A percentile compares a stretch with the other conserved stretches of the same genome.
Evolutionary conservation across 306 rosid species (phyloP).

Genomic region (Begonia masoniana): DNA sequence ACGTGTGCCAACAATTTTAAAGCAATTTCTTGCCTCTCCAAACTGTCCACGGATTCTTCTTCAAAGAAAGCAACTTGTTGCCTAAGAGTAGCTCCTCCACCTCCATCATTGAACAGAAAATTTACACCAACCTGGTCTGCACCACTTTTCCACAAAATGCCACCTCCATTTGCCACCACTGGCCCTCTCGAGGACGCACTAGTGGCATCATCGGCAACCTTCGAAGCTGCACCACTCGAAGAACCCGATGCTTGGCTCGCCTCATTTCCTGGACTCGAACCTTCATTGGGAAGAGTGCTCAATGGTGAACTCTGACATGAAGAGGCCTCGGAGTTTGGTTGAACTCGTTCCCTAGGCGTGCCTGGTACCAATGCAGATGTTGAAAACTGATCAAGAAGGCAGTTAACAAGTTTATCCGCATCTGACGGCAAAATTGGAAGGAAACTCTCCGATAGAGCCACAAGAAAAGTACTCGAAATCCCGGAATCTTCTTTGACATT

Average conservation of each 20-base stretch:
- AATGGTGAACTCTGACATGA: constrained; percentile 81
- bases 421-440: constrained; percentile 51
- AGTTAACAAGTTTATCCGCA: constrained; percentile 38
- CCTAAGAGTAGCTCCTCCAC: constrained; percentile 32
- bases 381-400: constrained; percentile 49
- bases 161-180: constrained; percentile 40
- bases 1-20: constrained; percentile 72
- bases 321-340: constrained; percentile 33
- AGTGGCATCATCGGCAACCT: constrained; percentile 38
- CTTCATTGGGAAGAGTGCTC: constrained; percentile 26
- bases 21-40: constrained; percentile 90
- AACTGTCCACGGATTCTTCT: constrained; percentile 73
- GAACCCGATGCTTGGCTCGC: constrained; percentile 48
- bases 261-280: constrained; percentile 53
- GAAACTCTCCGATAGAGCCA: constrained; percentile 50
- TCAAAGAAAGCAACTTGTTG: constrained; percentile 70
- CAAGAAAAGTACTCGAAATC: constrained; percentile 54
- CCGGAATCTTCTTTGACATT: constrained; percentile 28
- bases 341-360: constrained; percentile 31
- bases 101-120: constrained; percentile 50
- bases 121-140: constrained; percentile 53
- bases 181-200: constrained; percentile 54
- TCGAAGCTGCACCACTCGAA: constrained; percentile 41
- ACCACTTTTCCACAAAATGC: constrained; percentile 51
- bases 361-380: constrained; percentile 24